Conservation (phyloP, 2,329 filamentous ascomycete species). For the Zelopaecilomyces penicillatus region DNA sequence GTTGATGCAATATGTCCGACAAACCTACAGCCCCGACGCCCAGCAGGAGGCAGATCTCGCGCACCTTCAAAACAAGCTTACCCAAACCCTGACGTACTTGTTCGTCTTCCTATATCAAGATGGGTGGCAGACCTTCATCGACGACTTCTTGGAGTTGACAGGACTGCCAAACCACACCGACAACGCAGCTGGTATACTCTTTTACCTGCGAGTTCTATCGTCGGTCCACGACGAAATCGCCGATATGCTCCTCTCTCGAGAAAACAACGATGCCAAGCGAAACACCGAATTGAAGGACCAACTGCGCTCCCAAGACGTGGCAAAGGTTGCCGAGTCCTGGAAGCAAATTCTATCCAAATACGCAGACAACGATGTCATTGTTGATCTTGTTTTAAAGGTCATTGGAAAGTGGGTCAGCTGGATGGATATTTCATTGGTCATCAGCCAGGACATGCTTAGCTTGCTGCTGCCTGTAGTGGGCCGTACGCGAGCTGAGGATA, state of each 20-base stretch:
- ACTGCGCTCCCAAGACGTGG: constrained; percentile 76
- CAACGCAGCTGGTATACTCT: constrained; percentile 67
- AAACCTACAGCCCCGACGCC: constrained; percentile 57
- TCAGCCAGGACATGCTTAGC: constrained; percentile 80
- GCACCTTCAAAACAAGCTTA: constrained; percentile 90
- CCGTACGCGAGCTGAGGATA: constrained; percentile 64
- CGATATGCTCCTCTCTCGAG: constrained; percentile 76
- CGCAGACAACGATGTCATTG: constrained; percentile 59
- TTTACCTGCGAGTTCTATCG: constrained; percentile 81
- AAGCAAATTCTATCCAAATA: constrained; percentile 80
- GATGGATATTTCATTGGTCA: constrained; percentile 92
- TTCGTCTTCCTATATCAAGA: constrained; percentile 81
- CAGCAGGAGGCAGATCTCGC: constrained; percentile 59
- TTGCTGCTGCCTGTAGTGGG: constrained; percentile 81
- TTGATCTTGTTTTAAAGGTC: constrained; percentile 85
- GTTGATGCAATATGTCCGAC: constrained; percentile 70
- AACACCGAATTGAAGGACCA: constrained; percentile 89
- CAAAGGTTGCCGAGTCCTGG: constrained; percentile 83
- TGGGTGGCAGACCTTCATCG: constrained; percentile 83
- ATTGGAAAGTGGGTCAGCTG: constrained; percentile 97
- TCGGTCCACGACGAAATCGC: constrained; percentile 97
- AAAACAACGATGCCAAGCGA: constrained; percentile 69
- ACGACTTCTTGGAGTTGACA: constrained; percentile 77
- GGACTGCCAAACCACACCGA: constrained; percentile 53
- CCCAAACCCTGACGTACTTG: constrained; percentile 88